Percentiles rank a stretch among this genome's conserved stretches.
These are phyloP conservation scores for Plenodomus tracheiphilus DNA, from an alignment of 2,329 filamentous ascomycete species.

Conservation along the genomic window DNA sequence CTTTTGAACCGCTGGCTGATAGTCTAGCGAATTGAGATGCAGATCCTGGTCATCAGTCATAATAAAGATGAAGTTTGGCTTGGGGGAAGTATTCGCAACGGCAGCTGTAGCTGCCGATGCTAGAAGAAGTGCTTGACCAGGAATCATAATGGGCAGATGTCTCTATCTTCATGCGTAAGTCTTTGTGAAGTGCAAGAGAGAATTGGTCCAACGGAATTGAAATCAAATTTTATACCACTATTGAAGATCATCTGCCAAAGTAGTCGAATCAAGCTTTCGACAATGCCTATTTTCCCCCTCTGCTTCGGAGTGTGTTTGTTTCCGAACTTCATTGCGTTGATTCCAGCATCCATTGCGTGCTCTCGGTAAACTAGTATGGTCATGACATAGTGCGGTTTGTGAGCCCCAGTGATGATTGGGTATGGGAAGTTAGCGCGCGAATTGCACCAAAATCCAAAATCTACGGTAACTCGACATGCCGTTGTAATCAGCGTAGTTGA, in stretches of 20 bases:
- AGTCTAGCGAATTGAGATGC: slow-evolving; percentile 62
- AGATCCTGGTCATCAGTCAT: slow-evolving; percentile 71
- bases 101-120: slow-evolving; percentile 7
- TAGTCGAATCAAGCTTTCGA: too few species aligned
- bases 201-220: too few species aligned
- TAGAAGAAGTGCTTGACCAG: slow-evolving; percentile 9
- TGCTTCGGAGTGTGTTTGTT: not conserved
- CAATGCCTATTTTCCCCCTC: too few species aligned
- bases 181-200: too few species aligned
- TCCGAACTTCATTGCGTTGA: not conserved
- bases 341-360: not conserved
- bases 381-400: not conserved
- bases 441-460: too few species aligned
- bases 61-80: slow-evolving; percentile 65
- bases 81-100: slow-evolving; percentile 3
- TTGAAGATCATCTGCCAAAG: too few species aligned
- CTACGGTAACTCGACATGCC: too few species aligned
- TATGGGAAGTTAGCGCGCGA: too few species aligned
- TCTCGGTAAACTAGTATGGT: not conserved
- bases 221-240: too few species aligned
- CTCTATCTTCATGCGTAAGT: not conserved
- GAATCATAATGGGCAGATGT: slow-evolving; percentile 4
- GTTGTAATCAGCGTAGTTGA: too few species aligned
- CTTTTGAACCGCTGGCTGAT: slow-evolving; percentile 62
- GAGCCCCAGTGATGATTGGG: not conserved